A percentile compares a stretch with the other conserved stretches of the same genome.
These are phyloP conservation scores for Alternaria gaisen DNA, from an alignment of 2,329 filamentous ascomycete genomes.

Conservation along the genomic window DNA sequence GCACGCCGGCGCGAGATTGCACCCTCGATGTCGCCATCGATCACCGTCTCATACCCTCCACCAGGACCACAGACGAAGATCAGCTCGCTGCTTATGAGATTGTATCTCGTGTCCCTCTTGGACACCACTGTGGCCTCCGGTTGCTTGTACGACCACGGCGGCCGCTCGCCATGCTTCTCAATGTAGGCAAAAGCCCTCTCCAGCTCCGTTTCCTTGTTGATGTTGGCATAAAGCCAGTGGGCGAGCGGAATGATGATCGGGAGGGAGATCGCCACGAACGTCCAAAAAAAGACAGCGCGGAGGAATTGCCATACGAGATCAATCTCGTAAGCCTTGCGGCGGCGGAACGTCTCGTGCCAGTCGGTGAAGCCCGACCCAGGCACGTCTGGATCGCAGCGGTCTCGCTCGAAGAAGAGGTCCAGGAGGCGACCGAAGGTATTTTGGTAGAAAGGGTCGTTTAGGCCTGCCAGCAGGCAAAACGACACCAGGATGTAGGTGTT, in stretches of 20 bases:
- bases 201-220: background rate
- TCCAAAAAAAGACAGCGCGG: constrained; percentile 1
- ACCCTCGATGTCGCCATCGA: constrained; percentile 15
- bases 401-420: constrained; percentile 12
- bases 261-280: background rate
- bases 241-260: background rate
- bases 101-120: constrained; percentile 19
- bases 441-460: constrained; percentile 20
- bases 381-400: constrained; percentile 8
- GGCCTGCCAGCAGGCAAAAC: constrained; percentile 17
- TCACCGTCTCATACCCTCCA: constrained; percentile 13
- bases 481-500: constrained; percentile 14
- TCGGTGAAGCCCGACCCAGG: constrained; percentile 21
- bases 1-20: constrained; percentile 10
- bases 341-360: constrained; percentile 13
- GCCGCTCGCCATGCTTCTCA: constrained; percentile 6
- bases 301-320: background rate
- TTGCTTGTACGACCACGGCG: constrained; percentile 5
- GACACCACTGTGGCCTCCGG: background rate
- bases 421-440: constrained; percentile 16
- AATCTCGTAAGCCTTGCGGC: constrained; percentile 10
- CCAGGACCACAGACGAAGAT: constrained; percentile 17
- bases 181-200: constrained; percentile 3
- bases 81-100: constrained; percentile 13
- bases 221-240: background rate